Conservation (phyloP, 805 yeast species). For the Tetrapisispora phaffii region DNA sequence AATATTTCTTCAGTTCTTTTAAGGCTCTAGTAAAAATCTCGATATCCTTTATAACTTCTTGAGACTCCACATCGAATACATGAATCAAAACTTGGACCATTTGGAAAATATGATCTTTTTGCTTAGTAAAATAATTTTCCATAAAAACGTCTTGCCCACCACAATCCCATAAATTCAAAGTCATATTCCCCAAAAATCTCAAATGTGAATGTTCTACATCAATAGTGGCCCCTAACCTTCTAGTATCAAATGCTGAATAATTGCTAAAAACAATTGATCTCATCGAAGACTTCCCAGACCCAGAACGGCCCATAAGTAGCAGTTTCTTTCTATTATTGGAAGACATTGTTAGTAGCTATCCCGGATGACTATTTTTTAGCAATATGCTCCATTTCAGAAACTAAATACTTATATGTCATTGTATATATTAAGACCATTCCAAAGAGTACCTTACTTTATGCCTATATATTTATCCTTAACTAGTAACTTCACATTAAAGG, state of each 20-base stretch:
- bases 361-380: too few relatives aligned
- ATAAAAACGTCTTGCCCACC: constrained; percentile 96
- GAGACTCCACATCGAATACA: constrained; percentile 92
- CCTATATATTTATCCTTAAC: too few relatives aligned
- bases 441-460: too few relatives aligned
- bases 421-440: too few relatives aligned
- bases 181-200: constrained; percentile 88
- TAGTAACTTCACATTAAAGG: too few relatives aligned
- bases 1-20: constrained; percentile 67
- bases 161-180: constrained; percentile 93
- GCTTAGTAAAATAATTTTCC: constrained; percentile 85
- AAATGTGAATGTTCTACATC: constrained; percentile 97
- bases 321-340: constrained; percentile 46
- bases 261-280: constrained; percentile 90
- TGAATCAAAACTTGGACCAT: constrained; percentile 93
- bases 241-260: constrained; percentile 92
- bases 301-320: constrained; percentile 79
- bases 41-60: constrained; percentile 84
- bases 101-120: constrained; percentile 84
- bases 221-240: constrained; percentile 91
- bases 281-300: constrained; percentile 97
- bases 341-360: too few relatives aligned
- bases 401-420: too few relatives aligned
- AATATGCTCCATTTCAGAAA: too few relatives aligned
- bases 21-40: constrained; percentile 82